These are phyloP conservation scores for Coemansia biformis DNA, from an alignment of 192 early-diverging fungal species.

Conservation along the genomic window DNA sequence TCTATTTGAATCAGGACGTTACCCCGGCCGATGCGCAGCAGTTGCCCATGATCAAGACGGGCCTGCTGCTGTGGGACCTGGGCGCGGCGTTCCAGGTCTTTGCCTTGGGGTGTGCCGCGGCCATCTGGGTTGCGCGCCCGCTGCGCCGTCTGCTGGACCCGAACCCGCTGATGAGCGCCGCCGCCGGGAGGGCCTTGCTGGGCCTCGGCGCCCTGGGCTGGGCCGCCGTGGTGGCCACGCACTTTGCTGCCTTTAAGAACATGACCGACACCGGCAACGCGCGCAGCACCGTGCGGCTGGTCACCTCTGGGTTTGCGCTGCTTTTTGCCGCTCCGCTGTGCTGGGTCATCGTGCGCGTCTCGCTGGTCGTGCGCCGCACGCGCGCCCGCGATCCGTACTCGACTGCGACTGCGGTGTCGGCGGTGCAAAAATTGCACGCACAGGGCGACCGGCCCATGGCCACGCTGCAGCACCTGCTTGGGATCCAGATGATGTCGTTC, in stretches of 20 bases:
- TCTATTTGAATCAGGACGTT: constrained; percentile 24
- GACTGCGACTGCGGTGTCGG: constrained; percentile 21
- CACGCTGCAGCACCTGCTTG: constrained; percentile 19
- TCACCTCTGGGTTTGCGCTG: constrained; percentile 12
- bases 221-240: constrained; percentile 12
- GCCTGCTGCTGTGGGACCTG: constrained; percentile 41
- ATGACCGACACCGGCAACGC: constrained; percentile 15
- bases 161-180: constrained; percentile 12
- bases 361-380: constrained; percentile 12
- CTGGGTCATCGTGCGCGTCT: constrained; percentile 15
- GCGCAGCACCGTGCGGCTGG: constrained; percentile 33
- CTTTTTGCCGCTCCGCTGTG: constrained; percentile 13
- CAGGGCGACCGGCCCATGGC: constrained; percentile 19
- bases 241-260: constrained; percentile 18
- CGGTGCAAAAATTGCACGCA: constrained; percentile 13
- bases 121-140: constrained; percentile 20
- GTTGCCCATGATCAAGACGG: constrained; percentile 19
- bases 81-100: constrained; percentile 26
- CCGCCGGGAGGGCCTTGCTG: constrained; percentile 13
- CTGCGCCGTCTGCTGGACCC: constrained; percentile 25
- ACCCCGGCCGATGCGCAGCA: constrained; percentile 27
- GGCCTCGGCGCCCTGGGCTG: constrained; percentile 16
- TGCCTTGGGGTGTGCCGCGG: constrained; percentile 30
- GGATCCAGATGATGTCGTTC: constrained; percentile 26
- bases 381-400: constrained; percentile 17